phyloP scores from a whole-genome alignment of 2,329 filamentous ascomycete genomes.

The Alternaria longipes region DNA sequence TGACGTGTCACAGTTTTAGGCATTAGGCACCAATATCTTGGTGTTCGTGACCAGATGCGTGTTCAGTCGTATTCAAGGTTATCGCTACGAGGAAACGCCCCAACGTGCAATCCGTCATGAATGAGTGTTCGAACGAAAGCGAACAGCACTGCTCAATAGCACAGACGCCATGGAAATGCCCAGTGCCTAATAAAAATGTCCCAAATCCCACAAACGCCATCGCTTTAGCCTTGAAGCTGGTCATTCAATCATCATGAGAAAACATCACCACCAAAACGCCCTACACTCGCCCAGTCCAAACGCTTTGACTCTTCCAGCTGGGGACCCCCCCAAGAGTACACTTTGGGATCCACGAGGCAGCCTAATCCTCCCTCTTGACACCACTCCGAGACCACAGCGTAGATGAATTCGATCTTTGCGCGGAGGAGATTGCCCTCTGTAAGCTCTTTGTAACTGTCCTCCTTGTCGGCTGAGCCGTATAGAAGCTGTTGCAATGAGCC shows the following conservation, averaged over 20 bases:
- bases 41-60: conserved; percentile 22
- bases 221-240: conserved; percentile 31
- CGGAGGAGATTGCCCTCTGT: conserved; percentile 76
- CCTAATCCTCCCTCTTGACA: conserved; percentile 74
- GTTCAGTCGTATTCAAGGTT: conserved; percentile 27
- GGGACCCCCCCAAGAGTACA: conserved; percentile 56
- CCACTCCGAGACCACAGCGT: conserved; percentile 75
- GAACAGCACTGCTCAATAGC: conserved; percentile 21
- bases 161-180: conserved; percentile 45
- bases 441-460: conserved; percentile 63
- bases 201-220: conserved; percentile 41
- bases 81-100: conserved; percentile 22
- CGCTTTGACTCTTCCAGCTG: conserved; percentile 56
- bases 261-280: conserved; percentile 58
- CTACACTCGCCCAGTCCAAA: conserved; percentile 60
- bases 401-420: conserved; percentile 77
- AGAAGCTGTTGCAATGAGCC: conserved; percentile 78
- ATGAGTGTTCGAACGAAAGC: conserved; percentile 36
- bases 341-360: conserved; percentile 47
- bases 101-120: conserved; percentile 35
- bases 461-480: conserved; percentile 63
- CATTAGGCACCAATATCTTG: conserved; percentile 22
- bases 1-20: conserved; percentile 33
- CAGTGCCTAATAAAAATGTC: conserved; percentile 38
- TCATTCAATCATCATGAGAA: conserved; percentile 38